Evolutionary conservation across 257 asterid genomes (phyloP).

Genomic region (Fraxinus anomala): DNA sequence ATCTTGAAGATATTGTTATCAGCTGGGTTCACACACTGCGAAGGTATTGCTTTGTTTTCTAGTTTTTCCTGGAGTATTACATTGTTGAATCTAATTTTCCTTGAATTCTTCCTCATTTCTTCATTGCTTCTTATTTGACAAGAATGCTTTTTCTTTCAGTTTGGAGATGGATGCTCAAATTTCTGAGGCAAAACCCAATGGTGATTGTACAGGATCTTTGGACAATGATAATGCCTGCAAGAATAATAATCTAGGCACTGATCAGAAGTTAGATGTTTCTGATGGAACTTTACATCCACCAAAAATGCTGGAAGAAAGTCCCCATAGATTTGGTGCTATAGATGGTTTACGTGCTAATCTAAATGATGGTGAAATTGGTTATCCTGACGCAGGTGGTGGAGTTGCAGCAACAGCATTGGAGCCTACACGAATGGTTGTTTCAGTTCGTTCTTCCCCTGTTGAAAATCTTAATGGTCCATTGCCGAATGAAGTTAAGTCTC

Average conservation of each 20-base stretch:
- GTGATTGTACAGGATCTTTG: slow-evolving; percentile 23
- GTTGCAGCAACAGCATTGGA: slow-evolving; percentile 37
- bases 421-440: slow-evolving; percentile 27
- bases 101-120: slow-evolving; percentile 6
- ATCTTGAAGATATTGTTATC: slow-evolving; percentile 82
- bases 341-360: slow-evolving; percentile 28
- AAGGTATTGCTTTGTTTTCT: slow-evolving; percentile 52
- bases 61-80: slow-evolving; percentile 8
- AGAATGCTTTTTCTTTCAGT: slow-evolving; percentile 47
- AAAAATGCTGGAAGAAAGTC: slow-evolving; percentile 33
- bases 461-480: slow-evolving; percentile 18
- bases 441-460: slow-evolving; percentile 28
- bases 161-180: slow-evolving; percentile 61
- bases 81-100: neutral
- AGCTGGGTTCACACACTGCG: slow-evolving; percentile 78
- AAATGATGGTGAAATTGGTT: slow-evolving; percentile 27
- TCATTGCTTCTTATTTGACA: slow-evolving; percentile 26
- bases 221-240: slow-evolving; percentile 27
- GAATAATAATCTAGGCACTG: slow-evolving; percentile 39
- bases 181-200: slow-evolving; percentile 41
- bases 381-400: slow-evolving; percentile 29
- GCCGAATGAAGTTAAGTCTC: slow-evolving; percentile 37
- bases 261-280: slow-evolving; percentile 26
- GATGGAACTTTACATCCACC: slow-evolving; percentile 32
- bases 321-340: slow-evolving; percentile 33